A percentile compares a stretch with the other conserved stretches of the same genome.
Conservation (phyloP, 805 yeast species). For the Debaryomyces maramus region DNA sequence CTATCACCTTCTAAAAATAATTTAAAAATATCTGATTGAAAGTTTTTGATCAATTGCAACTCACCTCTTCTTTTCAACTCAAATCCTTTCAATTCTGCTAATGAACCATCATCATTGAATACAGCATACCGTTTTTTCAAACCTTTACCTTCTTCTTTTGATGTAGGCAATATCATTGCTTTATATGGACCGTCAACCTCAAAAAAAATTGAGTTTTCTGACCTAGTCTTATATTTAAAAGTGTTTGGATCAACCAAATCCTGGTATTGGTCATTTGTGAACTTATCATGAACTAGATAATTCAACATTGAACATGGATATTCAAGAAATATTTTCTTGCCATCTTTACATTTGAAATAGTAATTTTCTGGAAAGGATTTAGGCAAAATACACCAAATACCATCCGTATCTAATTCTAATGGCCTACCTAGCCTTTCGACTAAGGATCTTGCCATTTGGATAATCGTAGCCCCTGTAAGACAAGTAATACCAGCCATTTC, state of each 20-base stretch:
- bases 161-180: conserved; percentile 96
- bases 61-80: conserved; percentile 97
- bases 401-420: conserved; percentile 95
- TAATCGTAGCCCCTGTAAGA: conserved; percentile 95
- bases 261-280: conserved; percentile 94
- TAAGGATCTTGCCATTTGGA: conserved; percentile 91
- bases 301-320: conserved; percentile 97
- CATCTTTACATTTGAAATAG: conserved; percentile 67
- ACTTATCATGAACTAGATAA: conserved; percentile 84
- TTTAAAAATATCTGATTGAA: conserved; percentile 92
- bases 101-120: conserved; percentile 87
- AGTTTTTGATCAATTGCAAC: conserved; percentile 85
- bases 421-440: conserved; percentile 96
- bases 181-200: conserved; percentile 99
- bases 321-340: conserved; percentile 73
- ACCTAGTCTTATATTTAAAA: conserved; percentile 68
- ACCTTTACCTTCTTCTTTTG: conserved; percentile 96
- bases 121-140: conserved; percentile 96
- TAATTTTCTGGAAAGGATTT: conserved; percentile 89
- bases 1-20: conserved; percentile 84
- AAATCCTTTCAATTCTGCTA: conserved; percentile 96
- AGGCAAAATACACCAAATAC: conserved; percentile 98
- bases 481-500: conserved; percentile 99
- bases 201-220: conserved; percentile 93
- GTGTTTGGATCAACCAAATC: conserved; percentile 69